Evolutionary conservation across 129 eudicot species (phyloP), one percentile per base, ranked within the genome.

Genomic region (Cynara cardunculus): DNA sequence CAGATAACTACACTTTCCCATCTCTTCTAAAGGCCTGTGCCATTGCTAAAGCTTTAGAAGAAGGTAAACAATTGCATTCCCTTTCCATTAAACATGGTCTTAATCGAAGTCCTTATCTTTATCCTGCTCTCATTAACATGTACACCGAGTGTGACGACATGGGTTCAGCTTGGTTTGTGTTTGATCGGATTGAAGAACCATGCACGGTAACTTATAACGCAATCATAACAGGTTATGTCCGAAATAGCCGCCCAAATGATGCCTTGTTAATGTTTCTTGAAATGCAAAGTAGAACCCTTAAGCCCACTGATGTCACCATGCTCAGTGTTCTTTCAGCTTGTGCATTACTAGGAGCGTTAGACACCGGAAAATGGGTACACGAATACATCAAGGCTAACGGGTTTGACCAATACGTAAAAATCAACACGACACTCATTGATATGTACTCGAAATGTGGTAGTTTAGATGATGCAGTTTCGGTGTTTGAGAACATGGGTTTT

Each of bases 11-110:
- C 27, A 87, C 88, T 1, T 87, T 85, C 78, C 91, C 91, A 3
- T 79, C 91, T 65, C 83, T 87, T 32, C 71, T 87, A 14, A 87
- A 87, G 80, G 86, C 85, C 8, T 85, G 91, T 30, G 85, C 87
- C 0, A 82, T n/a, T 44, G 82, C 84, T 2, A 66, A 85, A 25
- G 78, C 84, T 41, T 75, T 82, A 26, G 49, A 84, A 75, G 88
- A 87, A 85, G 91, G 91, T 68, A 87, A 78, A 56, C 88, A 87
- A 62, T 72, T 87, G 74, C 91, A 87, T 85, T 87, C 71, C 49
- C 86, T 87, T 70, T 77, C 85, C 66, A 44, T 75, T 7, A 85
- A 85, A 26, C 74, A 79, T 31, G 85, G 86, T 27, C 80, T 84
- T 19, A 67, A 28, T 77, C 44, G 32, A 71, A 75, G 82, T 49